These are phyloP conservation scores for Trichomonas gallinae DNA, from an alignment of 208 protist species.

Conservation along the genomic window DNA sequence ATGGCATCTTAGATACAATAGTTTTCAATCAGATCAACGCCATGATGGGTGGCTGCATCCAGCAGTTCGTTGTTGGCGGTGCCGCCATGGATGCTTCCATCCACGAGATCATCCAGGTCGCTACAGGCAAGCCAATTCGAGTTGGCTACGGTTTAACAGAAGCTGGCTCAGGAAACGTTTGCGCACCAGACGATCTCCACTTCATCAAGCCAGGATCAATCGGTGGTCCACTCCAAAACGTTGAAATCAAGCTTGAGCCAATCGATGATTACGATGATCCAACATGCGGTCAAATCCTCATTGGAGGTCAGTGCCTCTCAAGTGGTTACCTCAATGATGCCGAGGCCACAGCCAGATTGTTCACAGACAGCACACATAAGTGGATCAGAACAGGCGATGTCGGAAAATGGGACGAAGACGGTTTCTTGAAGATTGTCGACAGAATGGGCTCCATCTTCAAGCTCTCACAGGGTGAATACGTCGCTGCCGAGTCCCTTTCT, in stretches of 20 bases:
- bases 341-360: neutral
- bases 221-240: neutral
- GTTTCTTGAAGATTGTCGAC: slow-evolving; percentile 54
- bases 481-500: neutral
- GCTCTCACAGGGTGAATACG: slow-evolving; percentile 50
- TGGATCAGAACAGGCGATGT: slow-evolving; percentile 22
- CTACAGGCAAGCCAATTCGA: neutral
- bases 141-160: neutral
- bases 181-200: neutral
- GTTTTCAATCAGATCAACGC: neutral
- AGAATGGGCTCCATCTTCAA: slow-evolving; percentile 68
- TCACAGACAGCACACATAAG: neutral
- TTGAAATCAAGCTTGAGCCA: neutral
- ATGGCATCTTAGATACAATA: neutral
- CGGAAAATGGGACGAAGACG: neutral
- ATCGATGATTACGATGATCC: neutral
- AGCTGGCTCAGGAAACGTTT: neutral
- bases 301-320: neutral
- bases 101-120: neutral
- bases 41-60: neutral
- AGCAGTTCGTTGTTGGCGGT: neutral
- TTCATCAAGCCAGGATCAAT: neutral
- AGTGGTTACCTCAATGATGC: neutral
- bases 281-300: neutral
- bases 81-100: neutral